phyloP scores from a whole-genome alignment of 2,329 filamentous ascomycete genomes.

The Epichloe sp. region DNA sequence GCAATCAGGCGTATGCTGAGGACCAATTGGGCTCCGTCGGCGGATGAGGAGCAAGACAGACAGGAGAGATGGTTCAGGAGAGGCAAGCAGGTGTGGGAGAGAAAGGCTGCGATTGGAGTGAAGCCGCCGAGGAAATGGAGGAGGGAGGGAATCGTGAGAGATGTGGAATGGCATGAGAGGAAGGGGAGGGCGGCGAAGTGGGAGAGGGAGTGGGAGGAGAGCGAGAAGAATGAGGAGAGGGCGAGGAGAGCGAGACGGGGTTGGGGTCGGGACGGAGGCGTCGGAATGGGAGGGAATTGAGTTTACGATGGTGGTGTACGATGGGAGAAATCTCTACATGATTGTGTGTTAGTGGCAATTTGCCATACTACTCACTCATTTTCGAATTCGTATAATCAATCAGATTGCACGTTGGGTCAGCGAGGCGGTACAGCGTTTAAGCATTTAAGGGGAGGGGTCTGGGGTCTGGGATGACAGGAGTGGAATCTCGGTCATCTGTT shows the following conservation, averaged over 20 bases:
- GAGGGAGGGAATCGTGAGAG: slow-evolving; percentile 35
- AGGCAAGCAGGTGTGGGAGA: slow-evolving; percentile 45
- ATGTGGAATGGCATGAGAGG: slow-evolving; percentile 28
- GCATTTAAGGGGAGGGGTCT: too few species aligned
- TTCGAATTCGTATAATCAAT: too few species aligned
- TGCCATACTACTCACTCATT: too few species aligned
- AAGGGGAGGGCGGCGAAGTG: slow-evolving; percentile 15
- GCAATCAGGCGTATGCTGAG: slow-evolving; percentile 77
- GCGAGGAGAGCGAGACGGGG: slow-evolving; percentile 8
- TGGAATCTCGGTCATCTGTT: too few species aligned
- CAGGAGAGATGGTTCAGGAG: slow-evolving; percentile 49
- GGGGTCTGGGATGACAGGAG: too few species aligned
- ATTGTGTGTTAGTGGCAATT: background rate
- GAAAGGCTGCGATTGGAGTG: slow-evolving; percentile 45
- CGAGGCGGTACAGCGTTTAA: too few species aligned
- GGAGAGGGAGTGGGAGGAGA: slow-evolving; percentile 18
- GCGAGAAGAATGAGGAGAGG: slow-evolving; percentile 16
- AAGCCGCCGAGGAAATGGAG: slow-evolving; percentile 51
- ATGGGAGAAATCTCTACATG: background rate
- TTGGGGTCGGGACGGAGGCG: background rate
- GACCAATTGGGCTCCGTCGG: slow-evolving; percentile 56
- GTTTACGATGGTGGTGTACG: background rate
- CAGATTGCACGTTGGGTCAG: too few species aligned
- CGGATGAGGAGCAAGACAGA: slow-evolving; percentile 43
- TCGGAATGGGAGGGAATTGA: background rate